Percentiles rank a stretch among this genome's conserved stretches.
Conservation (phyloP, 805 yeast species). For the Kuraishia piskuri region DNA sequence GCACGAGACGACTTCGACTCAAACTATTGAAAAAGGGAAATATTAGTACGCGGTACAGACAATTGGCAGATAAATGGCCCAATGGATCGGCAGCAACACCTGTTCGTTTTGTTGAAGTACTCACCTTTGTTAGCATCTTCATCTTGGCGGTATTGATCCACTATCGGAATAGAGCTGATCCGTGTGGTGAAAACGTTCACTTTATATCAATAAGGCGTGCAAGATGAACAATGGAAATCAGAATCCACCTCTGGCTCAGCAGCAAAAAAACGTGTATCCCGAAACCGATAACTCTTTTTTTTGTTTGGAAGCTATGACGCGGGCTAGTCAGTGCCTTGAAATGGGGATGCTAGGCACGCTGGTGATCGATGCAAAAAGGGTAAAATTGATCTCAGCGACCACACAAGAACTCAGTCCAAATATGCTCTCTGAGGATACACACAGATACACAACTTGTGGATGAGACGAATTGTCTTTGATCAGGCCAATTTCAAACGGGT, state of each 20-base stretch:
- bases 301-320: too few species aligned
- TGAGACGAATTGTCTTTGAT: background rate
- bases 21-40: conserved; percentile 39
- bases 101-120: conserved; percentile 14
- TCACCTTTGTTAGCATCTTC: conserved; percentile 76
- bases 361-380: conserved; percentile 2
- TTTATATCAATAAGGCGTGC: background rate
- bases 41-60: background rate
- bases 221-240: background rate
- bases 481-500: background rate
- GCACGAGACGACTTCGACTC: conserved; percentile 98
- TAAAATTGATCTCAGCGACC: background rate
- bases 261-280: background rate
- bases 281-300: too few species aligned
- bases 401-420: background rate
- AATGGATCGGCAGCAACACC: background rate
- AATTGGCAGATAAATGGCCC: background rate
- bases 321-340: background rate
- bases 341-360: background rate
- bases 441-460: background rate
- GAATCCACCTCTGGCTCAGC: background rate
- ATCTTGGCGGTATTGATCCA: conserved; percentile 31
- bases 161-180: background rate
- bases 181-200: background rate
- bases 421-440: background rate